phyloP scores from a whole-genome alignment of 2,329 filamentous ascomycete species.

The Trichothecium sympodiale region DNA sequence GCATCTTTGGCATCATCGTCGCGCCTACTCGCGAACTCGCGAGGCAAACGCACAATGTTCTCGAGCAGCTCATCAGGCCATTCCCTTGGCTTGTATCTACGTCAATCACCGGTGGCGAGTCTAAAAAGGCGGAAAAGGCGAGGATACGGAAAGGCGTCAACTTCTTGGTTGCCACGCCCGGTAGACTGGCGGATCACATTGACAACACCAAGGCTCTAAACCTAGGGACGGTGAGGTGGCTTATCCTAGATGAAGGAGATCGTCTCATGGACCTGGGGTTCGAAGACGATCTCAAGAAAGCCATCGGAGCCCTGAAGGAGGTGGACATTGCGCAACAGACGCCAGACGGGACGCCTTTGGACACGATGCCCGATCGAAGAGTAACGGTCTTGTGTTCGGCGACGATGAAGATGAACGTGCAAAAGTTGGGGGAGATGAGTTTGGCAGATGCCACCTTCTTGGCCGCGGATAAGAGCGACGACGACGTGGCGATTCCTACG shows the following conservation, averaged over 20 bases:
- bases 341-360: conserved; percentile 44
- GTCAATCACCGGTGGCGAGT: conserved; percentile 62
- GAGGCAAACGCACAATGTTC: conserved; percentile 80
- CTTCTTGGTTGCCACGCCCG: conserved; percentile 89
- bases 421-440: conserved; percentile 87
- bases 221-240: conserved; percentile 81
- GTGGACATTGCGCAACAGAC: conserved; percentile 48
- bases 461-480: conserved; percentile 48
- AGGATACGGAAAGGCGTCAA: conserved; percentile 87
- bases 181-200: conserved; percentile 81
- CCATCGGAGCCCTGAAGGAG: conserved; percentile 68
- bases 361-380: conserved; percentile 61
- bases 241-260: conserved; percentile 92
- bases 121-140: conserved; percentile 78
- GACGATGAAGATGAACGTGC: conserved; percentile 96
- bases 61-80: conserved; percentile 77
- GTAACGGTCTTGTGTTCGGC: conserved; percentile 90
- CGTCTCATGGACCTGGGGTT: conserved; percentile 98
- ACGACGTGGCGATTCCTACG: conserved; percentile 18
- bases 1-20: conserved; percentile 86
- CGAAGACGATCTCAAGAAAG: conserved; percentile 82
- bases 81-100: conserved; percentile 92
- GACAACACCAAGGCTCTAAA: conserved; percentile 85
- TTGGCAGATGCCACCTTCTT: conserved; percentile 87
- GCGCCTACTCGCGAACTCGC: conserved; percentile 89